These are phyloP conservation scores for Boletus sensibilis DNA, from an alignment of 768 basidiomycete genomes.

Conservation along the genomic window DNA sequence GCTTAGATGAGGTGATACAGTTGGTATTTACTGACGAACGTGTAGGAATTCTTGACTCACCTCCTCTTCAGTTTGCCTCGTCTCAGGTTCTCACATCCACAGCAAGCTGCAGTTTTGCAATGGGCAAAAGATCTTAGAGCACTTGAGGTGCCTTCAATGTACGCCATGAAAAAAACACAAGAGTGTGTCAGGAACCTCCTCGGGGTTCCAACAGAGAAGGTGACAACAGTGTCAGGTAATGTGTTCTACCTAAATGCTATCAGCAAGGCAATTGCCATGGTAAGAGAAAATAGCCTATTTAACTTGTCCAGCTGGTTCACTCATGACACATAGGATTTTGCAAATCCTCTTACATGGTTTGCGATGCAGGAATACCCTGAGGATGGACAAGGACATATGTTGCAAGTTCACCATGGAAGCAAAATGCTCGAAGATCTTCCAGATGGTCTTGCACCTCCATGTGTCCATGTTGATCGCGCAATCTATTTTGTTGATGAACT, in stretches of 20 bases:
- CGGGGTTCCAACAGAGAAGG: conserved; percentile 24
- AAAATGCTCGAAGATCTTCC: conserved; percentile 34
- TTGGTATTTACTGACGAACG: not conserved
- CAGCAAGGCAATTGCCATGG: conserved; percentile 15
- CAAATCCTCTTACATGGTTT: conserved; percentile 23
- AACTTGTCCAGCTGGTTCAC: no score
- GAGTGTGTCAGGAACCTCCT: conserved; percentile 14
- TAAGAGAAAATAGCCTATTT: not conserved
- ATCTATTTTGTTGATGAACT: conserved; percentile 30
- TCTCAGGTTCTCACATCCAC: conserved; percentile 29
- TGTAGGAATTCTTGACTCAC: conserved; percentile 32
- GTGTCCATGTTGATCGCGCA: conserved; percentile 10
- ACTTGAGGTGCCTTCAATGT: conserved; percentile 26
- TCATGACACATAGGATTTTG: conserved; percentile 9
- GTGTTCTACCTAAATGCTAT: conserved; percentile 30
- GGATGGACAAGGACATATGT: conserved; percentile 17
- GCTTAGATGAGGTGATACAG: not conserved
- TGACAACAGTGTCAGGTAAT: conserved; percentile 18
- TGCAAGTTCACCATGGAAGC: conserved; percentile 25
- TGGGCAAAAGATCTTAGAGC: conserved; percentile 33
- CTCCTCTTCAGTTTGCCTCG: conserved; percentile 33
- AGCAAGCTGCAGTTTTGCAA: conserved; percentile 27
- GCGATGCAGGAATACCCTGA: conserved; percentile 31
- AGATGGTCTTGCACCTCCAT: conserved; percentile 23
- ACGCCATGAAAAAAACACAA: conserved; percentile 22